A percentile compares a stretch with the other conserved stretches of the same genome.
Evolutionary conservation across 306 rosid genomes (phyloP).

Genomic region (Potentilla sterilis): DNA sequence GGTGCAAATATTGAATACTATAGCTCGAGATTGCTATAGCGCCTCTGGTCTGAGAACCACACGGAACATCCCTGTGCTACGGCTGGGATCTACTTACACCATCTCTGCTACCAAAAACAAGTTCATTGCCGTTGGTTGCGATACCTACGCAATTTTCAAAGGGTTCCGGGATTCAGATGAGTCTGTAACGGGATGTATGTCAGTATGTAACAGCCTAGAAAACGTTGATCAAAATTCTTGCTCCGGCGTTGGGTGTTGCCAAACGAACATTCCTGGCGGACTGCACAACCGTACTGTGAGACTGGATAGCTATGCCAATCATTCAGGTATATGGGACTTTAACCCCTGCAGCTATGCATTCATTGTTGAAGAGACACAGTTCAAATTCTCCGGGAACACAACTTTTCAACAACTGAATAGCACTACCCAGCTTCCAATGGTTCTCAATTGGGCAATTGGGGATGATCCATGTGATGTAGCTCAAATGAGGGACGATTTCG

Average conservation of each 20-base stretch:
- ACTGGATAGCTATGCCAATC: neutral
- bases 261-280: neutral
- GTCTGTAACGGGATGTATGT: neutral
- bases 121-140: neutral
- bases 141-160: neutral
- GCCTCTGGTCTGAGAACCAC: neutral
- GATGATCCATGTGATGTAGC: neutral
- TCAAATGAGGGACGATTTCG: neutral
- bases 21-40: neutral
- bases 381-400: neutral
- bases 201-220: neutral
- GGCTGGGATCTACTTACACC: neutral
- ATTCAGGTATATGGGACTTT: neutral
- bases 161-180: neutral
- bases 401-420: neutral
- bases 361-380: neutral
- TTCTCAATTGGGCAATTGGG: slow-evolving; percentile 14
- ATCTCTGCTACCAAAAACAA: neutral
- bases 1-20: neutral
- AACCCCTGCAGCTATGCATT: slow-evolving; percentile 19
- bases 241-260: neutral
- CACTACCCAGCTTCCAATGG: neutral
- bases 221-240: neutral
- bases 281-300: neutral
- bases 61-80: neutral